These are phyloP conservation scores for Aurantiochytrium sp. DNA, from an alignment of 108 stramenopile genomes.

Conservation along the genomic window DNA sequence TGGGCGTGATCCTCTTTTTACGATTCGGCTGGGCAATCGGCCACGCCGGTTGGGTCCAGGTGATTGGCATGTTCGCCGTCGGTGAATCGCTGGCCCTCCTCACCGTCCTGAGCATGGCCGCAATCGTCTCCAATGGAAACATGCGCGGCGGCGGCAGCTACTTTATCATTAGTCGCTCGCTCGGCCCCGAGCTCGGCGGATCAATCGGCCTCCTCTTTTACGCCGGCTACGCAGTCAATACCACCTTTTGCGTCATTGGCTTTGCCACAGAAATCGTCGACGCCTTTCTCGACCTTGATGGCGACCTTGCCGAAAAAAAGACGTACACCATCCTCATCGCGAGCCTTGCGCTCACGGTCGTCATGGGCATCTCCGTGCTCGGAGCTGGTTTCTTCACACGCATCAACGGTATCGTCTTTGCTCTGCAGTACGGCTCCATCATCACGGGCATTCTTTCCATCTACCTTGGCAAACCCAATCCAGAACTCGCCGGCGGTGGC, in stretches of 20 bases:
- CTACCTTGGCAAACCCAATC: neutral
- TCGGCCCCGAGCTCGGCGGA: slow-evolving; percentile 31
- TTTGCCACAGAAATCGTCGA: slow-evolving; percentile 20
- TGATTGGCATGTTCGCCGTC: neutral
- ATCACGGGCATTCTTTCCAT: neutral
- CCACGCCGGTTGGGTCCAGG: slow-evolving; percentile 4
- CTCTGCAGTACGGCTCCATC: neutral
- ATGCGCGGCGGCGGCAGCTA: slow-evolving; percentile 16
- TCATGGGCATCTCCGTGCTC: neutral
- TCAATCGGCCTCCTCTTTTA: slow-evolving; percentile 20
- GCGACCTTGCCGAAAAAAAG: neutral
- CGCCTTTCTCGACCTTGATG: neutral
- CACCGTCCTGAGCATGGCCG: slow-evolving; percentile 1
- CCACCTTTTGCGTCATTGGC: slow-evolving; percentile 21
- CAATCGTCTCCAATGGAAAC: slow-evolving; percentile 15
- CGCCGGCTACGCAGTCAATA: neutral
- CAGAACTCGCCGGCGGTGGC: neutral
- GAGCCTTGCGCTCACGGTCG: neutral
- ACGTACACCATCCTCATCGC: neutral
- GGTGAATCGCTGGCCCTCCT: neutral
- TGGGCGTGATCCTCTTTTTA: slow-evolving; percentile 27
- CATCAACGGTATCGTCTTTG: slow-evolving; percentile 6
- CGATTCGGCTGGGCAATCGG: neutral
- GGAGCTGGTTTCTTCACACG: slow-evolving; percentile 2
- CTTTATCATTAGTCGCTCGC: slow-evolving; percentile 25